A percentile compares a stretch with the other conserved stretches of the same genome.
These are phyloP conservation scores for Gynostemma pentaphyllum DNA, from an alignment of 306 rosid species.

Conservation along the genomic window DNA sequence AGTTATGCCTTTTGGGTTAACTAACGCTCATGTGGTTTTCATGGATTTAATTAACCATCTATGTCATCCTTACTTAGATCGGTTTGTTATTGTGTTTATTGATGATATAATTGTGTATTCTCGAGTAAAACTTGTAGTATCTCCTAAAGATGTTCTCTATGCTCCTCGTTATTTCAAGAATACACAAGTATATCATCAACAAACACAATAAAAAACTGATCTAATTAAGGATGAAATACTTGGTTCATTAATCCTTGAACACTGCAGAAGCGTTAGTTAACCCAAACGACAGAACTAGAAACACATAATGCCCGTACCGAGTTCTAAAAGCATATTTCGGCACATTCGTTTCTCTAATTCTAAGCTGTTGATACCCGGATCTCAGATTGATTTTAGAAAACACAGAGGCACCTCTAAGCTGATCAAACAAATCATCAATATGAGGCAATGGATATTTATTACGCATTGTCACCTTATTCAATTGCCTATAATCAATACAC, in stretches of 20 bases:
- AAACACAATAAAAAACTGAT: no score
- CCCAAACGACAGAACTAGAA: not conserved
- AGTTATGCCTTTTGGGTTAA: no score
- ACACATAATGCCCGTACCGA: not conserved
- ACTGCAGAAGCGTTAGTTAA: not conserved
- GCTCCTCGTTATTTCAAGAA: no score
- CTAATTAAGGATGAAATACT: no score
- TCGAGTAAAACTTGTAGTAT: no score
- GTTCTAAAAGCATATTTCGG: not conserved
- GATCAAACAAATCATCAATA: not conserved
- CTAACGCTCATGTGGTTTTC: no score
- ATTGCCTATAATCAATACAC: not conserved
- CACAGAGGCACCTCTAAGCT: not conserved
- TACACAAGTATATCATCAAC: no score
- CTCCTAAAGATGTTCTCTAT: no score
- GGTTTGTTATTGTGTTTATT: no score
- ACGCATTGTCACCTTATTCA: not conserved
- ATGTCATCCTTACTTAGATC: no score
- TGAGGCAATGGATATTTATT: not conserved
- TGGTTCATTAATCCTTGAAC: not conserved
- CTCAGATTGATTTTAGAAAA: not conserved
- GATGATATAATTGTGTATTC: no score
- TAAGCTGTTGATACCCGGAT: not conserved
- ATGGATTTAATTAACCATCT: no score
- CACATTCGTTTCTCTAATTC: not conserved